Base-by-base conservation (phyloP, 164 flowering plant species). In the Annona cherimola region DNA sequence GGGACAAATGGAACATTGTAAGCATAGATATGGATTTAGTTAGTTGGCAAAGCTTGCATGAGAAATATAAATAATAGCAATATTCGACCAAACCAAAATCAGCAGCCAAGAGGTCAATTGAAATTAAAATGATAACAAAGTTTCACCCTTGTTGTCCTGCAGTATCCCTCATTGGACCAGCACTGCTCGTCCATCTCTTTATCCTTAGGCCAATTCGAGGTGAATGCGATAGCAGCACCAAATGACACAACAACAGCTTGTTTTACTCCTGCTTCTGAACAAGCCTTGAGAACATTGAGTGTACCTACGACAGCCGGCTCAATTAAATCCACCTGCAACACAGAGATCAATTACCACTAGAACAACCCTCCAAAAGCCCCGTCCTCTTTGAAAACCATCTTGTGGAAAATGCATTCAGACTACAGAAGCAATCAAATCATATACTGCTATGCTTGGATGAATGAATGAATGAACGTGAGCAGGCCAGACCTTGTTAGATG, bases 281-380 rank as follows among this genome's bases (percentile, higher is more conserved):
- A 80, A 61, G 88, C 87, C 72, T 84, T 83, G 0, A 88, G 85
- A 40, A 88, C 89, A 79, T 87, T 88, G n/a, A 72, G 76, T 1
- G 90, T 88, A 3, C 92, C 92, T n/a, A n/a, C n/a, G n/a, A n/a
- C n/a, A 42, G 89, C 89, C 44, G 89, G 90, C 62, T 78, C 85
- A 57, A 86, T 61, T 71, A 86, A 2, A 39, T 88, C 83, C 26
- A 80, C 87, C 87, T 85, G 83, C 82, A 72, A 71, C 4, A 66
- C 9, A 66, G 69, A 43, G n/a, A n/a, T n/a, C n/a, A n/a, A n/a
- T n/a, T n/a, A n/a, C n/a, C n/a, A n/a, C n/a, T n/a, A n/a, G n/a
- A n/a, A n/a, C n/a, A n/a, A n/a, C n/a, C n/a, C n/a, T n/a, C n/a
- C n/a, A n/a, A n/a, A n/a, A n/a, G n/a, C n/a, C n/a, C n/a, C n/a